These are phyloP conservation scores for Protomyces inouyei DNA, from an alignment of 1,139 yeast genomes.

Conservation along the genomic window DNA sequence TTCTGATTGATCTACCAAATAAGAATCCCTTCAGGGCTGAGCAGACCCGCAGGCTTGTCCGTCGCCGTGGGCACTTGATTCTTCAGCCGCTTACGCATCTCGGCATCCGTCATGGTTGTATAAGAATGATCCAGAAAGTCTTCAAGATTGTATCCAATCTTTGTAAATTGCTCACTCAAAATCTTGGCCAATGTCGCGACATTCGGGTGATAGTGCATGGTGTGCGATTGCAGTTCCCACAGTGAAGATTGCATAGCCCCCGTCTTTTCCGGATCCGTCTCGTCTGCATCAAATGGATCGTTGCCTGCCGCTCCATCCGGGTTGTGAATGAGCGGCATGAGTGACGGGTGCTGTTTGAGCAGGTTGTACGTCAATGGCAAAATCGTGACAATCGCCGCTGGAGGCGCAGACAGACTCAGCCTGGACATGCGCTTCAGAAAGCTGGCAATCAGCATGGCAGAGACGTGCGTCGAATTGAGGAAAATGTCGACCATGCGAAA, in stretches of 20 bases:
- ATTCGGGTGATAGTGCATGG: conserved; percentile 92
- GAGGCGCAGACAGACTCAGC: conserved; percentile 71
- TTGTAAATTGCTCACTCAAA: conserved; percentile 82
- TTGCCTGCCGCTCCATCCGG: conserved; percentile 35
- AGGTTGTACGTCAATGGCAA: conserved; percentile 90
- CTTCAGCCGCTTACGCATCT: conserved; percentile 62
- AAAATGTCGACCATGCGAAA: conserved; percentile 82
- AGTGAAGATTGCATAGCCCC: conserved; percentile 77
- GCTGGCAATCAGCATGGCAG: conserved; percentile 78
- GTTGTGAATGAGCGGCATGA: conserved; percentile 82
- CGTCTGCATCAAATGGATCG: conserved; percentile 66
- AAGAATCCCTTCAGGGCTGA: neutral
- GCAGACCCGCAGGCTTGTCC: conserved; percentile 38
- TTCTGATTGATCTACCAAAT: neutral
- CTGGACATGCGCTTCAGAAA: conserved; percentile 79
- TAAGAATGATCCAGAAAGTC: conserved; percentile 94
- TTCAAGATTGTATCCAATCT: conserved; percentile 80
- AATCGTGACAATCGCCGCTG: conserved; percentile 80
- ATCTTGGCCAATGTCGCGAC: conserved; percentile 87
- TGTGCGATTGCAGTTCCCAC: conserved; percentile 83
- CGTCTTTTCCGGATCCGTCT: conserved; percentile 69
- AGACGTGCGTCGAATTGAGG: conserved; percentile 79
- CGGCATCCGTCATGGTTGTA: conserved; percentile 66
- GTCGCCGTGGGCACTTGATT: conserved; percentile 74
- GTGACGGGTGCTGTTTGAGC: conserved; percentile 83